These are phyloP conservation scores for Entonaema liquescens DNA, from an alignment of 495 filamentous ascomycete species.

Conservation along the genomic window DNA sequence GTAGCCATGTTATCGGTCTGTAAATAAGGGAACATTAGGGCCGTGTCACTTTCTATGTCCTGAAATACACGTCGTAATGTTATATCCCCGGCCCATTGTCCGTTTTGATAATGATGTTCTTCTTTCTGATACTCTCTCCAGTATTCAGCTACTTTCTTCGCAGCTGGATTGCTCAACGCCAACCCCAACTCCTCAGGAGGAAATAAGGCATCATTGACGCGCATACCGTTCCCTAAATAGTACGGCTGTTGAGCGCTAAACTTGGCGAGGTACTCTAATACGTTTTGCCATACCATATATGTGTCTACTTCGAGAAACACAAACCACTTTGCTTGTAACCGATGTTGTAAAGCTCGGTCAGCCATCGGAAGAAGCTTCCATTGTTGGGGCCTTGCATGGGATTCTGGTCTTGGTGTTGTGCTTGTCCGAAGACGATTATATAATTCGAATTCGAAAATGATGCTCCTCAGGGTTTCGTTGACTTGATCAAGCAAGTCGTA, in stretches of 20 bases:
- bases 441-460: not conserved
- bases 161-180: not conserved
- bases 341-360: not conserved
- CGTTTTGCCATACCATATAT: not conserved
- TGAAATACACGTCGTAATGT: not conserved
- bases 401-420: not conserved
- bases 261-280: not conserved
- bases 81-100: not conserved
- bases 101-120: not conserved
- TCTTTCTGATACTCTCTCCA: not conserved
- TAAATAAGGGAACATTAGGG: not conserved
- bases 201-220: not conserved
- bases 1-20: not conserved
- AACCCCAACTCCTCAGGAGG: not conserved
- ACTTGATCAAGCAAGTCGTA: not conserved
- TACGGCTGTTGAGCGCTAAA: not conserved
- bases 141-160: not conserved
- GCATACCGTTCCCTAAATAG: not conserved
- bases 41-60: not conserved
- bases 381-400: not conserved
- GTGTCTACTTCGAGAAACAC: not conserved
- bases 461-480: not conserved
- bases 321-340: not conserved
- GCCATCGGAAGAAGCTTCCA: not conserved
- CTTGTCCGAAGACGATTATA: not conserved